A percentile compares a stretch with the other conserved stretches of the same genome.
Conservation (phyloP, 352 stramenopile genomes). For the Pythium periplocum region DNA sequence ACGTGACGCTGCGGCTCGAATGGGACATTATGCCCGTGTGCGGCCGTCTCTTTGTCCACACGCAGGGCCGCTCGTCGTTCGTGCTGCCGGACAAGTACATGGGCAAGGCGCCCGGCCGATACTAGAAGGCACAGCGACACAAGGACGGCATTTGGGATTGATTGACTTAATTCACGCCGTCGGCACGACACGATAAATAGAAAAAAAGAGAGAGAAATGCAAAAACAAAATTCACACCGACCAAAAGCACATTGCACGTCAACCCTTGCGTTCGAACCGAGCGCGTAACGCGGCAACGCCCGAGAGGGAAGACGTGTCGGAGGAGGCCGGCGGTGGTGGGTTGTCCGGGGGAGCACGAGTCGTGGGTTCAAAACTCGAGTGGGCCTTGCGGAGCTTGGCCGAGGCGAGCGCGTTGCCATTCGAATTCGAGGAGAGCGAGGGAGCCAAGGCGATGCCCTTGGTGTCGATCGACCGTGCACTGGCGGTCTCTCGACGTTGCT, state of each 20-base stretch:
- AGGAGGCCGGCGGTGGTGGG: neutral
- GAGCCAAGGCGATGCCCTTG: neutral
- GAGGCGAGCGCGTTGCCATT: too few relatives aligned
- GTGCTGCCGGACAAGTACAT: slow-evolving; percentile 59
- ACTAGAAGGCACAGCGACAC: slow-evolving; percentile 9
- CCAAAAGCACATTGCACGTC: too few relatives aligned
- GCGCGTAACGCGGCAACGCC: slow-evolving; percentile 69
- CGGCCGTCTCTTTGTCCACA: slow-evolving; percentile 69
- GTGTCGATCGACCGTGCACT: neutral
- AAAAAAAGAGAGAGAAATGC: slow-evolving; percentile 15
- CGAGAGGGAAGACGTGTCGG: slow-evolving; percentile 6
- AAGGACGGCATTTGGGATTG: slow-evolving; percentile 4
- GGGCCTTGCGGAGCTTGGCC: too few relatives aligned
- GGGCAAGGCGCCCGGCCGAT: slow-evolving; percentile 41
- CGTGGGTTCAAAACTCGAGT: too few relatives aligned
- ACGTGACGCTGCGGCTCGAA: slow-evolving; percentile 77
- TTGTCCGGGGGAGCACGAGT: too few relatives aligned
- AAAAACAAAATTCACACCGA: too few relatives aligned
- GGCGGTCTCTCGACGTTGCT: slow-evolving; percentile 42
- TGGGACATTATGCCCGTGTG: slow-evolving; percentile 87
- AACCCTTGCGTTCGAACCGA: slow-evolving; percentile 38
- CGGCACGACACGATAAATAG: slow-evolving; percentile 11
- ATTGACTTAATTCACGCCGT: neutral
- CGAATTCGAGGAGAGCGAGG: neutral
- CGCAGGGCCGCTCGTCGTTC: slow-evolving; percentile 44